These are phyloP conservation scores for Corylus heterophylla DNA, from an alignment of 306 rosid species.

Conservation along the genomic window DNA sequence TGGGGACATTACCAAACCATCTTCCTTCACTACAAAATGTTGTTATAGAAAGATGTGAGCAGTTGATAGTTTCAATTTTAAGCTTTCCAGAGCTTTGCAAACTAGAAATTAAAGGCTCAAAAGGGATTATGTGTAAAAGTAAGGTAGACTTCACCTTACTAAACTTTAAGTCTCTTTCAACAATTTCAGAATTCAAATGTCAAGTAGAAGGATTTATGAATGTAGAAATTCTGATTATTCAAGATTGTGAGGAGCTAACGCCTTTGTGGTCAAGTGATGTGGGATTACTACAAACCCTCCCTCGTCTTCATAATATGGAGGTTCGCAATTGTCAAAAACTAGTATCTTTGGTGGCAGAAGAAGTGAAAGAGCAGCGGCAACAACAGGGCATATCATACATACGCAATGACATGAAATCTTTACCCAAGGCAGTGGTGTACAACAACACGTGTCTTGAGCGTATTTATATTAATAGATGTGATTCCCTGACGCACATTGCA, in stretches of 20 bases:
- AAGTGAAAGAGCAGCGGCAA: not conserved
- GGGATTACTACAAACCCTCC: not conserved
- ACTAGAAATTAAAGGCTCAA: not conserved
- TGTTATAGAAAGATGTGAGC: not conserved
- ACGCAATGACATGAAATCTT: not conserved
- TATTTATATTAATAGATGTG: not conserved
- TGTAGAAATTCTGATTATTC: not conserved
- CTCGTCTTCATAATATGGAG: fast-evolving
- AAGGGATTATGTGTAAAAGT: not conserved
- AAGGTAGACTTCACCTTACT: not conserved
- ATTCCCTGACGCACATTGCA: not conserved
- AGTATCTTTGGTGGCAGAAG: not conserved
- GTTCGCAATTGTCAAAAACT: not conserved
- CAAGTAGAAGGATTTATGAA: not conserved
- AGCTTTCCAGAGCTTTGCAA: not conserved
- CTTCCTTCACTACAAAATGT: slow-evolving; percentile 4
- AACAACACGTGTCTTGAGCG: not conserved
- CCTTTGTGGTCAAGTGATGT: not conserved
- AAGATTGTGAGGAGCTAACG: not conserved
- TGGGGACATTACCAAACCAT: not conserved
- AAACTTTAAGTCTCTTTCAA: not conserved
- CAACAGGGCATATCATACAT: not conserved
- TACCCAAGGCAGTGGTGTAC: slow-evolving; percentile 4
- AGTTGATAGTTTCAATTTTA: not conserved
- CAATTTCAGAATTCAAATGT: not conserved